Evolutionary conservation across 768 basidiomycete genomes (phyloP).

Genomic region (Leccinum uliginosum): DNA sequence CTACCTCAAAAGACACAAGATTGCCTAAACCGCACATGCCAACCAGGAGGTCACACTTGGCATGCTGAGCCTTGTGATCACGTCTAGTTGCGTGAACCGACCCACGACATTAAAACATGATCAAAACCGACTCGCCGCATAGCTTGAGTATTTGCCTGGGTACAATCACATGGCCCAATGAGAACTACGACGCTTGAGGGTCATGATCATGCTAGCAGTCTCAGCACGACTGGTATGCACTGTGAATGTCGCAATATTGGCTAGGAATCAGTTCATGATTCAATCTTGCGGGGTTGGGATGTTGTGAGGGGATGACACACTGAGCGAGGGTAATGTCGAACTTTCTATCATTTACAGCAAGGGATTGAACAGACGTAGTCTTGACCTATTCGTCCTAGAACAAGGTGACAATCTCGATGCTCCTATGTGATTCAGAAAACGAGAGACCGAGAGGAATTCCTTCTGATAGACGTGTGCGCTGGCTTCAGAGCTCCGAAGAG

Average conservation of each 20-base stretch:
- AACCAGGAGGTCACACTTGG: not conserved
- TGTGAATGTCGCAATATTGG: constrained; percentile 43
- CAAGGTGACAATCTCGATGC: constrained; percentile 6
- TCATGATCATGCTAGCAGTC: constrained; percentile 48
- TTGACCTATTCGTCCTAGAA: constrained; percentile 21
- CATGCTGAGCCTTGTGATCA: not conserved
- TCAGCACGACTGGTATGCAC: constrained; percentile 49
- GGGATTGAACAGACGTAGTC: constrained; percentile 36
- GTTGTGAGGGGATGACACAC: constrained; percentile 22
- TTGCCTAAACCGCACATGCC: not conserved
- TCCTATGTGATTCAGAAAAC: constrained; percentile 33
- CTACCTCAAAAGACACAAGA: not conserved
- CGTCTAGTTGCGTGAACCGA: constrained; percentile 45
- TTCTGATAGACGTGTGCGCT: constrained; percentile 16
- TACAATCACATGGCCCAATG: constrained; percentile 21
- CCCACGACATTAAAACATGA: constrained; percentile 55
- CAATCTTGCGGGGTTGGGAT: constrained; percentile 39
- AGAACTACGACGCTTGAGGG: constrained; percentile 53
- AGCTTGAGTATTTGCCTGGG: constrained; percentile 38
- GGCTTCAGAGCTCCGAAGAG: constrained; percentile 58
- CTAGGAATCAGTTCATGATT: constrained; percentile 46
- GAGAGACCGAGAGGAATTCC: constrained; percentile 21
- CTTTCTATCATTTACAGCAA: constrained; percentile 11
- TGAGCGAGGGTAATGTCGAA: constrained; percentile 2
- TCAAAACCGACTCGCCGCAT: constrained; percentile 47